Evolutionary conservation across 371 early-diverging fungal genomes (phyloP).

Genomic region (Mucor irregularis): DNA sequence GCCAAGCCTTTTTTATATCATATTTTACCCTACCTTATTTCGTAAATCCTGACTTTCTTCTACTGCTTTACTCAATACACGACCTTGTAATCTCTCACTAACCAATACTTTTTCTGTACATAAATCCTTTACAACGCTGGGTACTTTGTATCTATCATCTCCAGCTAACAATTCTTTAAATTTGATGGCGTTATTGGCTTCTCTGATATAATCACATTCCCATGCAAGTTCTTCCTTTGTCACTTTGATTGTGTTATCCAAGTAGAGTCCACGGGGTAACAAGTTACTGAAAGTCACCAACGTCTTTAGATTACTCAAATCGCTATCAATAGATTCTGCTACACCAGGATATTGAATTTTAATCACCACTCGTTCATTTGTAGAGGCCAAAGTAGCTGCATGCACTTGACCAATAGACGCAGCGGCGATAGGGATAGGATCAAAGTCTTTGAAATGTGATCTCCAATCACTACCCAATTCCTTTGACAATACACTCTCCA

Average conservation of each 20-base stretch:
- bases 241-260: conserved; percentile 94
- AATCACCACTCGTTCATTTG: conserved; percentile 74
- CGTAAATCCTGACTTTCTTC: conserved; percentile 67
- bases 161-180: conserved; percentile 67
- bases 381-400: conserved; percentile 57
- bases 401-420: conserved; percentile 98
- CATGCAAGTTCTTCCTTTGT: conserved; percentile 89
- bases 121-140: conserved; percentile 69
- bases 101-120: conserved; percentile 77
- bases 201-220: conserved; percentile 94
- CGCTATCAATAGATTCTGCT: conserved; percentile 83
- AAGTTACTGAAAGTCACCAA: conserved; percentile 79
- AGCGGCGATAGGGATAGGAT: conserved; percentile 85
- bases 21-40: conserved; percentile 53
- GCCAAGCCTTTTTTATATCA: neutral
- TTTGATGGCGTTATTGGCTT: conserved; percentile 74
- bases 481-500: conserved; percentile 72
- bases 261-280: conserved; percentile 90
- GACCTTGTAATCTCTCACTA: conserved; percentile 79
- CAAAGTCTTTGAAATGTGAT: conserved; percentile 66
- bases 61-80: conserved; percentile 67
- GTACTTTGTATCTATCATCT: conserved; percentile 75
- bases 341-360: conserved; percentile 98
- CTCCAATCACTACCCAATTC: conserved; percentile 85
- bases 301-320: conserved; percentile 82